A percentile compares a stretch with the other conserved stretches of the same genome.
These are phyloP conservation scores for Cercospora nicotianae DNA, from an alignment of 2,329 filamentous ascomycete species.

Conservation along the genomic window DNA sequence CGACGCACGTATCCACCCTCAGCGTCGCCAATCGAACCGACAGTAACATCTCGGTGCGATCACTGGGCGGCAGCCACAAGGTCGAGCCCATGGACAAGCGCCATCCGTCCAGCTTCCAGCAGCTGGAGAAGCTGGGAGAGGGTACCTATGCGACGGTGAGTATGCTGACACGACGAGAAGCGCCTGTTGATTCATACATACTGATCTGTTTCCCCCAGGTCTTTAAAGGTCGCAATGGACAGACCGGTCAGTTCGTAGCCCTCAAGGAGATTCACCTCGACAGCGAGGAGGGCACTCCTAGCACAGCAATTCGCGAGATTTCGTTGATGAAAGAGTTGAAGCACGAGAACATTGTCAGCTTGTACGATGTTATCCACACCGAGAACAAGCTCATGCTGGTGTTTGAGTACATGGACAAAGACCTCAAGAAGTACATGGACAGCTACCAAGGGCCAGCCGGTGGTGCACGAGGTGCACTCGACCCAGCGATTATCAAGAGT, in stretches of 20 bases:
- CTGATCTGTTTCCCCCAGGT: constrained; percentile 59
- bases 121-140: constrained; percentile 96
- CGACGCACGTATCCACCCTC: constrained; percentile 52
- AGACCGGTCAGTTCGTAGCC: constrained; percentile 94
- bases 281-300: constrained; percentile 95
- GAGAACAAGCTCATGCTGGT: constrained; percentile 99
- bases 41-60: constrained; percentile 53
- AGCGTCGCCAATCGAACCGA: constrained; percentile 50
- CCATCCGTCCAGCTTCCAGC: constrained; percentile 96
- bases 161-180: background rate
- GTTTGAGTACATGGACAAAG: constrained; percentile 98
- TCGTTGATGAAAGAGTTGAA: constrained; percentile 99
- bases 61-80: constrained; percentile 47
- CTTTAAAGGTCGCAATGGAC: constrained; percentile 96
- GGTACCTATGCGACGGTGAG: constrained; percentile 94
- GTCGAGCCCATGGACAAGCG: constrained; percentile 76
- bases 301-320: constrained; percentile 96
- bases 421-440: constrained; percentile 99
- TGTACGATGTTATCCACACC: constrained; percentile 98
- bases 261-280: constrained; percentile 99
- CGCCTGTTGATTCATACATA: background rate
- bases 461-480: constrained; percentile 84
- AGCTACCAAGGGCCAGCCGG: constrained; percentile 53
- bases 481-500: constrained; percentile 89
- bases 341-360: constrained; percentile 95